These are phyloP conservation scores for Ceratocystis alfenasii DNA, from an alignment of 2,329 filamentous ascomycete genomes.

Conservation along the genomic window DNA sequence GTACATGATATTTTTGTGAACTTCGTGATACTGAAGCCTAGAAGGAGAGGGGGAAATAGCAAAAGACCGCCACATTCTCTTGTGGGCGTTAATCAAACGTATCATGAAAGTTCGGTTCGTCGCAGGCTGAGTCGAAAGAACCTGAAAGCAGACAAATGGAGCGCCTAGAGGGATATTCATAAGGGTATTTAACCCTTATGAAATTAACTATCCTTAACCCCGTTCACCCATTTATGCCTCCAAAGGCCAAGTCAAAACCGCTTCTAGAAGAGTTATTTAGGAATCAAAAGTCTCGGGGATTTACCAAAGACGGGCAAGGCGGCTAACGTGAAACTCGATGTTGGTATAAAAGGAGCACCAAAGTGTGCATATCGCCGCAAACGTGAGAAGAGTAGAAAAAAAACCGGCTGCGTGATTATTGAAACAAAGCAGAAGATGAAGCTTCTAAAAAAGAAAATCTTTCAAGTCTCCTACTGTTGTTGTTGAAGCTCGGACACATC, in stretches of 20 bases:
- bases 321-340: slow-evolving; percentile 1
- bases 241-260: neutral
- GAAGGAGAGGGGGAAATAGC: neutral
- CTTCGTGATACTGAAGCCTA: neutral
- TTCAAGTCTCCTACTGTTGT: slow-evolving; percentile 1
- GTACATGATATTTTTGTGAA: neutral
- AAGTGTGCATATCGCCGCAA: neutral
- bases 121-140: neutral
- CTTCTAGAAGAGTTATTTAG: neutral
- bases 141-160: neutral
- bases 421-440: neutral
- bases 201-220: neutral
- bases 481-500: slow-evolving; percentile 40
- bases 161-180: too few relatives aligned
- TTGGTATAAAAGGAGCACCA: slow-evolving; percentile 4
- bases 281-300: neutral
- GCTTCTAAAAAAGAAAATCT: neutral
- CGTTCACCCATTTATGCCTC: neutral
- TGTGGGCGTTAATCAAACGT: neutral
- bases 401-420: neutral
- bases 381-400: neutral
- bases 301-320: slow-evolving; percentile 4
- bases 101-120: neutral
- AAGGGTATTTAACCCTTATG: neutral
- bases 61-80: neutral